These are phyloP conservation scores for Oryza glaberrima DNA, from an alignment of 176 grass and related monocot genomes.

Conservation along the genomic window DNA sequence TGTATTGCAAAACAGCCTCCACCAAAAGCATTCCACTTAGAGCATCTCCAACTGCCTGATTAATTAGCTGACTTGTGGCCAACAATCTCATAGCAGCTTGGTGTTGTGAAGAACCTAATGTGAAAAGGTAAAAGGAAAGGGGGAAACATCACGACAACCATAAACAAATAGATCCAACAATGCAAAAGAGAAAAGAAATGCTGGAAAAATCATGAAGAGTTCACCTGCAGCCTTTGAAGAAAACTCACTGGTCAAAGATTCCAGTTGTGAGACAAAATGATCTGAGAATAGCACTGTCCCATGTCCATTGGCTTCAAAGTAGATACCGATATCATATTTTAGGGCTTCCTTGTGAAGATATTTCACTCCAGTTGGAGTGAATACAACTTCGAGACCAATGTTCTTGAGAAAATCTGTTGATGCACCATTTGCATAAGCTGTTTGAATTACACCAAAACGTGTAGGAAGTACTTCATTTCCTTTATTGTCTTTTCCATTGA, in stretches of 20 bases:
- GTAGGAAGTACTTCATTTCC: slow-evolving; percentile 48
- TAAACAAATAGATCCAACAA: background rate
- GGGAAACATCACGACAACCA: background rate
- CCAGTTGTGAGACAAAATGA: slow-evolving; percentile 55
- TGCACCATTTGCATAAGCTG: slow-evolving; percentile 96
- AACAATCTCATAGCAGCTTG: slow-evolving; percentile 74
- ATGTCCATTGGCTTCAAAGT: slow-evolving; percentile 98
- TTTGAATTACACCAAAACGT: slow-evolving; percentile 81
- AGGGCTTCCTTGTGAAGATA: slow-evolving; percentile 91
- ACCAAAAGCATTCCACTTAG: slow-evolving; percentile 88
- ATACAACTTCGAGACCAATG: slow-evolving; percentile 76
- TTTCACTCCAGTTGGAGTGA: slow-evolving; percentile 92
- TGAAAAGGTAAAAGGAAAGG: background rate
- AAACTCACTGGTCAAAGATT: slow-evolving; percentile 45
- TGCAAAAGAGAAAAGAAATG: background rate
- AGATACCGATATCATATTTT: slow-evolving; percentile 87
- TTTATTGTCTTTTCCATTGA: slow-evolving; percentile 46
- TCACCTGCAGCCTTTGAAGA: slow-evolving; percentile 53
- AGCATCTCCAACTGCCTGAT: slow-evolving; percentile 93
- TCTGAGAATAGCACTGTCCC: slow-evolving; percentile 81
- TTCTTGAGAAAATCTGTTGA: slow-evolving; percentile 70
- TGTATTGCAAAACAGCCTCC: slow-evolving; percentile 82
- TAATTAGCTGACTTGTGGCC: slow-evolving; percentile 77
- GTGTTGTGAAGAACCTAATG: slow-evolving; percentile 58
- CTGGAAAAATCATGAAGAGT: background rate